A percentile compares a stretch with the other conserved stretches of the same genome.
These are phyloP conservation scores for Acanthamoeba divionensis DNA, from an alignment of 208 protist species.

Conservation along the genomic window DNA sequence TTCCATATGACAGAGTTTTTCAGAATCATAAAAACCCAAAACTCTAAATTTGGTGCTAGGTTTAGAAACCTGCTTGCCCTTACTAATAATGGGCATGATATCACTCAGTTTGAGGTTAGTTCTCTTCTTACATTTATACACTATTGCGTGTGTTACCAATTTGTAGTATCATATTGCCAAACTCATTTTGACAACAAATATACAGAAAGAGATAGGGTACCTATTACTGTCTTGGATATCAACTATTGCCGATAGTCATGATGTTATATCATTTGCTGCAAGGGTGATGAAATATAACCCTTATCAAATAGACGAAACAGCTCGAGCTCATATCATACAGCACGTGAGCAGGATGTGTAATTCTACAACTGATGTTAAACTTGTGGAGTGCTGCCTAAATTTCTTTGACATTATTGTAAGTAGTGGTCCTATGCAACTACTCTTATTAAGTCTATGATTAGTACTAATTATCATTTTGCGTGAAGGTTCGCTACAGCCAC, in stretches of 20 bases:
- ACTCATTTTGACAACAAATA: too few relatives aligned
- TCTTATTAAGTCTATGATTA: background rate
- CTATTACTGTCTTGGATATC: too few relatives aligned
- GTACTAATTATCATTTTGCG: background rate
- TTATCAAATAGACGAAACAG: background rate
- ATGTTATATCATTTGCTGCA: background rate
- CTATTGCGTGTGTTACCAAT: background rate
- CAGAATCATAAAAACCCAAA: background rate
- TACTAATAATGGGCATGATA: slow-evolving; percentile 36
- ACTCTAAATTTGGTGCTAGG: background rate
- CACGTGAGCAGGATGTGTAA: slow-evolving; percentile 57
- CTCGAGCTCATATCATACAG: slow-evolving; percentile 17
- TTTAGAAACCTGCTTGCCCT: background rate
- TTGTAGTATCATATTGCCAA: too few relatives aligned
- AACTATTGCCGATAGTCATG: background rate
- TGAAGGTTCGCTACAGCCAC: slow-evolving; percentile 39
- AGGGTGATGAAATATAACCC: slow-evolving; percentile 18
- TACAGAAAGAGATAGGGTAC: too few relatives aligned
- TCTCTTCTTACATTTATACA: background rate
- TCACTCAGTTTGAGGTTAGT: background rate
- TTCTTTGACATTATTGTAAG: slow-evolving; percentile 58
- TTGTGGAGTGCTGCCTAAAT: slow-evolving; percentile 55
- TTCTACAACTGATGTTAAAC: background rate
- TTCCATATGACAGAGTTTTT: background rate
- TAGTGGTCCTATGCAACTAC: too few relatives aligned